Evolutionary conservation across 257 asterid species (phyloP).

Genomic region (Solanum neorickii): DNA sequence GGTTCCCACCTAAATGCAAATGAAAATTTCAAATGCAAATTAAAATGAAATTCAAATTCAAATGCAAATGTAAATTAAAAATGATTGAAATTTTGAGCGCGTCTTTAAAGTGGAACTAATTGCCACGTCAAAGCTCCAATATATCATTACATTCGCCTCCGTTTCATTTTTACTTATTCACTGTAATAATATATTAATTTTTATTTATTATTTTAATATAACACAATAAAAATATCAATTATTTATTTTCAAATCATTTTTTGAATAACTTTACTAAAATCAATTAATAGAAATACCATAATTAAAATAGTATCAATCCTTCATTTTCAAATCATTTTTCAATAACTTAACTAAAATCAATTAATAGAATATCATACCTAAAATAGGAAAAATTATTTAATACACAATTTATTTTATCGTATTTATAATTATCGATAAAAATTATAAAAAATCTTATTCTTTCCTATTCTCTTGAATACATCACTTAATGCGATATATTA

Average conservation of each 20-base stretch:
- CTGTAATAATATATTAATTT: background rate
- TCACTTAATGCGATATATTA: no score
- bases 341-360: background rate
- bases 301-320: no score
- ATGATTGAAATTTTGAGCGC: background rate
- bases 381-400: no score
- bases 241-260: no score
- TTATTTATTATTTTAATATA: no score
- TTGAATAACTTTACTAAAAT: background rate
- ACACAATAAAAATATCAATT: no score
- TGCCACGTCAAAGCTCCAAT: background rate
- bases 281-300: background rate
- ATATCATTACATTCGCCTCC: background rate
- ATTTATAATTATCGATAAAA: no score
- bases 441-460: no score
- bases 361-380: background rate
- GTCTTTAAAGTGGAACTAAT: background rate
- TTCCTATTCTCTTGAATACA: no score
- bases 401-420: no score
- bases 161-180: background rate
- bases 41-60: constrained; percentile 10
- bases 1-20: constrained; percentile 17
- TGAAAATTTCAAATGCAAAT: constrained; percentile 6
- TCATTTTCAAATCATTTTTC: no score
- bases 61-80: constrained; percentile 1